phyloP scores from a whole-genome alignment of 352 stramenopile genomes.

The Phytophthora colocasiae region DNA sequence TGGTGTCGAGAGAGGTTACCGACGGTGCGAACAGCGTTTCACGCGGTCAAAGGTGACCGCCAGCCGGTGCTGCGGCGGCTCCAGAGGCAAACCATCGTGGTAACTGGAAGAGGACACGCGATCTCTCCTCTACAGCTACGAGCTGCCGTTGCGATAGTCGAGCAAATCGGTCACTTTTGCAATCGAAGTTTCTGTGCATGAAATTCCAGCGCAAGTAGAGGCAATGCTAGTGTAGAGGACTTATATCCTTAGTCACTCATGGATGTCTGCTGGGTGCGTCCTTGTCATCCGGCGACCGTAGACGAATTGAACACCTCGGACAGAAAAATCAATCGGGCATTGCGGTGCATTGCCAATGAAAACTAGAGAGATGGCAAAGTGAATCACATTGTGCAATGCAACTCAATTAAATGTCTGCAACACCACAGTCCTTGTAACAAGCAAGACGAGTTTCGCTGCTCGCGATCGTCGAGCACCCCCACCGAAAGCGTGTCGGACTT shows the following conservation, averaged over 20 bases:
- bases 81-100: constrained; percentile 26
- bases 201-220: constrained; percentile 9
- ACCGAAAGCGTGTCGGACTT: constrained; percentile 7
- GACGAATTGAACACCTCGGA: not conserved
- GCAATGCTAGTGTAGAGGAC: constrained; percentile 9
- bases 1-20: constrained; percentile 14
- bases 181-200: not conserved
- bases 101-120: constrained; percentile 12
- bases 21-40: constrained; percentile 6
- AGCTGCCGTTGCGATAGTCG: constrained; percentile 24
- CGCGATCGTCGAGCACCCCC: not conserved
- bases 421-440: no score
- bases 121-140: constrained; percentile 26
- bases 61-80: constrained; percentile 23
- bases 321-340: not conserved
- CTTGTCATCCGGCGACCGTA: not conserved
- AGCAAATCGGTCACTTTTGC: not conserved
- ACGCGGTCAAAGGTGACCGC: constrained; percentile 6
- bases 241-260: not conserved
- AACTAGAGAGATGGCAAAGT: no score
- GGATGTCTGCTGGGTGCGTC: constrained; percentile 10
- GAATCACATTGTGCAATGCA: no score
- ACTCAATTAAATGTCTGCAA: no score
- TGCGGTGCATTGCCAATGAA: no score
- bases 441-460: not conserved